phyloP scores from a whole-genome alignment of 2,329 filamentous ascomycete species.

The Botrytis hyacinthi region DNA sequence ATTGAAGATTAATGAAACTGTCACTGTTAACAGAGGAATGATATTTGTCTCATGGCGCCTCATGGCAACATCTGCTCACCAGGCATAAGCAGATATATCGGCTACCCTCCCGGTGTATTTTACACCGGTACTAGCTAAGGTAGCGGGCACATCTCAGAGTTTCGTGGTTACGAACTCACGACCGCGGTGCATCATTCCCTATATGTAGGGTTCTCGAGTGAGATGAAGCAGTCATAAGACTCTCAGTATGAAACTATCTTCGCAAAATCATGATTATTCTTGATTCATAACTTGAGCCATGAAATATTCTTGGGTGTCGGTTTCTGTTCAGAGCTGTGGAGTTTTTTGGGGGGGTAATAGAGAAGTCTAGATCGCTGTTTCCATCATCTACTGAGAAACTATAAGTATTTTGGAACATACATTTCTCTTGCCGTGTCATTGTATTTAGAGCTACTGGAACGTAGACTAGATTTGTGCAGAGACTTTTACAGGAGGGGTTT shows the following conservation, averaged over 20 bases:
- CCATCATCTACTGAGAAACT: background rate
- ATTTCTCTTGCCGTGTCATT: background rate
- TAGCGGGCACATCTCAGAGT: background rate
- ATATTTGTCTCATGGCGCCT: background rate
- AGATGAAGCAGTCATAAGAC: too few species aligned
- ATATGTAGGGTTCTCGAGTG: background rate
- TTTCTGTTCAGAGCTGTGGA: background rate
- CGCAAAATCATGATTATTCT: background rate
- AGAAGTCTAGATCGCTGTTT: background rate
- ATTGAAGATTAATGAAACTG: background rate
- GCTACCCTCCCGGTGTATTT: background rate
- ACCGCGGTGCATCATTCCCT: background rate
- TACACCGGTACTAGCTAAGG: background rate
- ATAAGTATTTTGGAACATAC: background rate
- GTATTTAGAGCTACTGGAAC: background rate
- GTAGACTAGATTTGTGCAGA: background rate
- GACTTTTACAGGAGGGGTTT: background rate
- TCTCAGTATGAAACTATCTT: background rate
- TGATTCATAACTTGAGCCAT: background rate
- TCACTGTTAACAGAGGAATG: background rate
- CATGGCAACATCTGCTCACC: background rate
- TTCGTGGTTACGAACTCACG: background rate
- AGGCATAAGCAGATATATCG: too few species aligned
- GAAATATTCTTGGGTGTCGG: too few species aligned
- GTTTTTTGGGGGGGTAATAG: background rate